Percentiles rank a stretch among this genome's conserved stretches.
phyloP scores from a whole-genome alignment of 352 stramenopile genomes.

The Globisporangium paddicum region DNA sequence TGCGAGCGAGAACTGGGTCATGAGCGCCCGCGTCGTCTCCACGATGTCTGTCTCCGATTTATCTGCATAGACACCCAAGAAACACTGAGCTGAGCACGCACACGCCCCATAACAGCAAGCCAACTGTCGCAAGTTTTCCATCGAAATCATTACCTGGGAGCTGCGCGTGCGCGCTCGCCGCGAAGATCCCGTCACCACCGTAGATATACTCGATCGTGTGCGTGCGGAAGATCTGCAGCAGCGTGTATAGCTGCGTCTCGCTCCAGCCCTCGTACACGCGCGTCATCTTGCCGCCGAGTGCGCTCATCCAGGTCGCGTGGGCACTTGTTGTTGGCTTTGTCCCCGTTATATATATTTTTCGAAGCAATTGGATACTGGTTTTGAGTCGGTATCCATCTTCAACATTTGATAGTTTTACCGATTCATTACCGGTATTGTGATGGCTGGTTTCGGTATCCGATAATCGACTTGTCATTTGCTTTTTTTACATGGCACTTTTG shows the following conservation, averaged over 20 bases:
- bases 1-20: slow-evolving; percentile 52
- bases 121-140: neutral
- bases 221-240: slow-evolving; percentile 48
- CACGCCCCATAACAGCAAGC: no score
- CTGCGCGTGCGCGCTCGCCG: slow-evolving; percentile 26
- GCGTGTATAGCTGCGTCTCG: slow-evolving; percentile 39
- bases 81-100: no score
- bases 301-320: neutral
- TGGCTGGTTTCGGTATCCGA: no score
- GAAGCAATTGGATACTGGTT: no score
- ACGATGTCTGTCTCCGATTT: slow-evolving; percentile 33
- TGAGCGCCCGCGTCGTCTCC: slow-evolving; percentile 43
- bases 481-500: neutral
- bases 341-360: neutral
- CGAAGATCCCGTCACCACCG: slow-evolving; percentile 36
- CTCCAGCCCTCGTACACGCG: slow-evolving; percentile 36
- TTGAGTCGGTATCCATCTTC: no score
- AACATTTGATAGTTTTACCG: no score
- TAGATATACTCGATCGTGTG: slow-evolving; percentile 66
- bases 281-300: slow-evolving; percentile 18
- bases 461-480: neutral
- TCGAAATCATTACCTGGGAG: slow-evolving; percentile 27
- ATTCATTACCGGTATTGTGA: no score
- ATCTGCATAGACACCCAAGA: slow-evolving; percentile 14
- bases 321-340: neutral